Percentiles rank a stretch among this genome's conserved stretches.
Evolutionary conservation across 1,284 basidiomycete species (phyloP).

Genomic region (Sanguinoderma infundibulare): DNA sequence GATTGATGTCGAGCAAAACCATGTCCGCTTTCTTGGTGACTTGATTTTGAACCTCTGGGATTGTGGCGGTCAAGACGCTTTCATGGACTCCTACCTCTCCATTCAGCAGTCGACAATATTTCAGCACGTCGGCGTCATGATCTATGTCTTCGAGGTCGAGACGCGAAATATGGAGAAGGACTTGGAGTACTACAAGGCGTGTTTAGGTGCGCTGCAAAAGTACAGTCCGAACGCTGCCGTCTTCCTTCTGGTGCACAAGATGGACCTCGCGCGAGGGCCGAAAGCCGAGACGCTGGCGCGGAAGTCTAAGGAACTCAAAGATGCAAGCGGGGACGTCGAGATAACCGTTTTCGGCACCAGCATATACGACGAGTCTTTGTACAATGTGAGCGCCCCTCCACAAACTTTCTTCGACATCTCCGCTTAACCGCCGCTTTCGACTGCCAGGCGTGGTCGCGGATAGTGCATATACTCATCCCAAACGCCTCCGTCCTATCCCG

Average conservation of each 20-base stretch:
- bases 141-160: slow-evolving; percentile 97
- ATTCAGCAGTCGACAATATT: slow-evolving; percentile 93
- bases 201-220: slow-evolving; percentile 78
- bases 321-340: slow-evolving; percentile 60
- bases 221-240: slow-evolving; percentile 84
- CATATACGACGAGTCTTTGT: slow-evolving; percentile 97
- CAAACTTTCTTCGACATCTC: slow-evolving; percentile 1
- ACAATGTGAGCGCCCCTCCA: slow-evolving; percentile 66
- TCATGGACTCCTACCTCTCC: slow-evolving; percentile 95
- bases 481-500: slow-evolving; percentile 88
- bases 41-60: slow-evolving; percentile 97
- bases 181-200: slow-evolving; percentile 87
- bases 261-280: slow-evolving; percentile 81
- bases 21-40: slow-evolving; percentile 95
- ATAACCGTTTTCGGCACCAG: slow-evolving; percentile 90
- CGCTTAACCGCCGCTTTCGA: background rate
- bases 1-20: slow-evolving; percentile 97
- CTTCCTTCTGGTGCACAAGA: slow-evolving; percentile 96
- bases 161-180: slow-evolving; percentile 77
- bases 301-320: slow-evolving; percentile 70
- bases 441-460: slow-evolving; percentile 92
- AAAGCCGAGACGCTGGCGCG: slow-evolving; percentile 64
- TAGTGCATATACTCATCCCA: slow-evolving; percentile 96
- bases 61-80: slow-evolving; percentile 97
- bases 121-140: slow-evolving; percentile 93